These are phyloP conservation scores for Akebia trifoliata DNA, from an alignment of 164 flowering plant genomes.

Conservation along the genomic window DNA sequence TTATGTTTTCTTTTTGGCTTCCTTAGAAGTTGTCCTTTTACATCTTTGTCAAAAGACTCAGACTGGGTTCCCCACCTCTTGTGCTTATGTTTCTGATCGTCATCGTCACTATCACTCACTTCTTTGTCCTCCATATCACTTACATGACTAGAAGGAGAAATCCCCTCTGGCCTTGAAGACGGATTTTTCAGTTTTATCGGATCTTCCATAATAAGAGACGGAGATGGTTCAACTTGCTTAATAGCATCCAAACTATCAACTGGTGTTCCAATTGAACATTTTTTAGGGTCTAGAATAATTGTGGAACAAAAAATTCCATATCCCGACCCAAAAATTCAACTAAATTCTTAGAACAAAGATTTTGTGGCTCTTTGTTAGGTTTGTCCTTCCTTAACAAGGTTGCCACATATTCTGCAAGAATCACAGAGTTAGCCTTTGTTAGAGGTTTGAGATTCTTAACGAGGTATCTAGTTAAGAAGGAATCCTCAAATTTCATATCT, in stretches of 20 bases:
- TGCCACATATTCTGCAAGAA: constrained; percentile 36
- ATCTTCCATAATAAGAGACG: constrained; percentile 17
- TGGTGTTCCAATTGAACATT: constrained; percentile 18
- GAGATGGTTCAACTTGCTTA: constrained; percentile 21
- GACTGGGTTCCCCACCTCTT: constrained; percentile 67
- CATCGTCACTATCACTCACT: constrained; percentile 85
- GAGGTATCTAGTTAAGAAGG: constrained; percentile 25
- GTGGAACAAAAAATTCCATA: constrained; percentile 24
- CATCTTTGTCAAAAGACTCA: constrained; percentile 61
- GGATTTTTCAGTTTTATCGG: constrained; percentile 46
- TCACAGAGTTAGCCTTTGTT: constrained; percentile 36
- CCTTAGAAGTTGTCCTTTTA: constrained; percentile 33
- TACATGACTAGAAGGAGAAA: constrained; percentile 50
- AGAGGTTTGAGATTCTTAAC: constrained; percentile 27
- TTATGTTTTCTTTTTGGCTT: constrained; percentile 56
- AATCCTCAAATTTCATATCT: constrained; percentile 29
- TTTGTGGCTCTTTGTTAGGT: constrained; percentile 25
- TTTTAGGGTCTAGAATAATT: constrained; percentile 29
- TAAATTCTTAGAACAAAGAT: constrained; percentile 29
- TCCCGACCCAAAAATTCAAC: constrained; percentile 35
- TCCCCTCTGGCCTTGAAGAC: constrained; percentile 38
- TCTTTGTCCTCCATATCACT: constrained; percentile 86
- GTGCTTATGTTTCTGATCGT: constrained; percentile 95
- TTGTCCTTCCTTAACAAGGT: constrained; percentile 34
- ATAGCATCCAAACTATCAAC: constrained; percentile 14